phyloP scores from a whole-genome alignment of 169 alveolate species.

The Eimeria brunetti region DNA sequence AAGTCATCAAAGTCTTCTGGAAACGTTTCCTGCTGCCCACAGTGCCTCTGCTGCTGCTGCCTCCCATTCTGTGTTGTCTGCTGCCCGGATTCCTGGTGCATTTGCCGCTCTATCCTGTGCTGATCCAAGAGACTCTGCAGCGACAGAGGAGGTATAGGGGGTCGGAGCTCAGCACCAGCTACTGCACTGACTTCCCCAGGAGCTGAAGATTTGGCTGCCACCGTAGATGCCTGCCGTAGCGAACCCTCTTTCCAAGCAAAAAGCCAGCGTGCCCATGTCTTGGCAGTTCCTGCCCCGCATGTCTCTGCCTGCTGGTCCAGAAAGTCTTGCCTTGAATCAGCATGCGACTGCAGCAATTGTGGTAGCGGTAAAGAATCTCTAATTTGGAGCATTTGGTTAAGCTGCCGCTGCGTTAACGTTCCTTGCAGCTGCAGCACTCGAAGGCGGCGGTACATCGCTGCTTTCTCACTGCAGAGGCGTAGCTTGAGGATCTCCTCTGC shows the following conservation, averaged over 20 bases:
- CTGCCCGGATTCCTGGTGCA: background rate
- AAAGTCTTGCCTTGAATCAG: constrained; percentile 53
- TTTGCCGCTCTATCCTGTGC: background rate
- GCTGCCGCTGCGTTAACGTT: constrained; percentile 15
- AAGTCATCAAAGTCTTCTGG: constrained; percentile 33
- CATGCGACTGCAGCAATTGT: constrained; percentile 24
- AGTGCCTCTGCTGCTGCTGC: constrained; percentile 14
- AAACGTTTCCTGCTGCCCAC: background rate
- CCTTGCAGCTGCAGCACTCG: constrained; percentile 57
- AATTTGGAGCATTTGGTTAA: background rate
- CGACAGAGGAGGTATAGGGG: constrained; percentile 46
- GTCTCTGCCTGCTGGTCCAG: constrained; percentile 12
- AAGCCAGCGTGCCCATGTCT: constrained; percentile 33
- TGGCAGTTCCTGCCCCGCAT: background rate
- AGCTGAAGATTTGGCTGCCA: background rate
- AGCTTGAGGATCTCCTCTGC: constrained; percentile 38
- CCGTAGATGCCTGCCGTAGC: background rate
- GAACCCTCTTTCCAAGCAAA: background rate
- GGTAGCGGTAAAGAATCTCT: constrained; percentile 24
- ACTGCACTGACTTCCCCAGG: background rate
- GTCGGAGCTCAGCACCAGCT: background rate
- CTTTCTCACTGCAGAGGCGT: constrained; percentile 37
- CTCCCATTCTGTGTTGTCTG: background rate
- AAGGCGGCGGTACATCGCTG: constrained; percentile 44
- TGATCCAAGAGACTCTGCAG: constrained; percentile 29